Base-by-base conservation (phyloP, 2,329 filamentous ascomycete species). In the Penicillium fuscoglaucum region DNA sequence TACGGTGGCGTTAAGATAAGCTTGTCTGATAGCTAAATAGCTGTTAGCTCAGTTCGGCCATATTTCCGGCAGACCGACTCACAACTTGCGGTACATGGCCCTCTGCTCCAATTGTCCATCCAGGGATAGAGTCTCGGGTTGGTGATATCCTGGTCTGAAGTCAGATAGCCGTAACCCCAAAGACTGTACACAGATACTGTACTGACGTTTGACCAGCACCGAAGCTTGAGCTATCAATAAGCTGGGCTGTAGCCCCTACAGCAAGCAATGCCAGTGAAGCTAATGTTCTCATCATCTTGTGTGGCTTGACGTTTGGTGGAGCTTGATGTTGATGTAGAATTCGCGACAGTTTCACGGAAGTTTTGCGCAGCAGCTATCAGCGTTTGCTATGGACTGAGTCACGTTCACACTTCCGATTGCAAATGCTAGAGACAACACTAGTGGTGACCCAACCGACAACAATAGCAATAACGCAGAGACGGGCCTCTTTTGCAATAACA, bases 1-100 rank as follows among this genome's bases (percentile, higher is more conserved):
- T 87, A 87, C 15, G 92, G 88, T 12, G 95, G 93, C 1, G 95
- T 99, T 57, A 99, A 84, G 72, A 99, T 90, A 59, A 98, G 73
- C 74, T 93, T 91, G 81, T 98, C 93, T 65, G 92, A 96, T 59
- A 97, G 85, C 77, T 79, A 17, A 17, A 29, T 49, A 6, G 28
- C 45, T 52, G 55, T 73, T 49, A 71, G 63, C 17, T 31, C 1
- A 17, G 31, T 29, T 10, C 29, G 43, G 17, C 10, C 3, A 33
- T 4, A 21, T 31, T 26, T 17, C 4, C 7, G 33, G 0, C 17
- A 13, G 29, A 28, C 8, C 5, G 13, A 68, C 74, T 64, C 65
- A 80, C 78, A 62, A 87, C 72, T 63, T 84, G 80, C 53, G 85
- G 82, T 13, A 77, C 72, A 70, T 84, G 82, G 55, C 82, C 83